Base-by-base conservation (phyloP, 345 rosid species). In the Nasturtium officinale region DNA sequence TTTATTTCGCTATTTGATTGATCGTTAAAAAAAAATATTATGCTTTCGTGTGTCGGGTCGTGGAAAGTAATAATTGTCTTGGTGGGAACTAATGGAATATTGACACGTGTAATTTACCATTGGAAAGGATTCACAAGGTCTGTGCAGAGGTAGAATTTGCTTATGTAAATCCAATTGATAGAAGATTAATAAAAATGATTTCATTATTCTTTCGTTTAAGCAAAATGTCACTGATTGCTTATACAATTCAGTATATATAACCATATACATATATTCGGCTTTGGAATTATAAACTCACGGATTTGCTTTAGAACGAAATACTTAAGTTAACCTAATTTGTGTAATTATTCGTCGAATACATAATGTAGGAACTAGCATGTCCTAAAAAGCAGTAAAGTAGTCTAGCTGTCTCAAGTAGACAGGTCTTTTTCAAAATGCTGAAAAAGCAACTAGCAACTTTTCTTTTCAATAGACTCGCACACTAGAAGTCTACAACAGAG, bases 31-130 rank as follows among this genome's bases (percentile, higher is more conserved):
- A 33, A 17, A 13, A 30, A 38, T 17, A 37, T 47, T 8, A 20
- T 61, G 55, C 6, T 32, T 54, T 54, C 20, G 35, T 26, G 33
- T 62, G 62, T 69, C 57, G 57, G 56, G 54, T 32, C 50, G 64
- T 61, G 33, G 42, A 52, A 51, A 50, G 32, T 74, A 18, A 65
- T 48, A 64, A 66, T 50, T 9, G 55, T 75, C 59, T 43, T 67
- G 32, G 71, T 60, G 32, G 43, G 28, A 55, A 12, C 72, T 52
- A 47, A 5, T 42, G 78, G 40, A 61, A 30, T 61, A 47, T 20
- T 60, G 71, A 63, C 72, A 76, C 63, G 66, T 84, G 67, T 67
- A 52, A 62, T 52, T 37, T 57, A 47, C 45, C 67, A 35, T 65
- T 74, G 64, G 43, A 37, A 25, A 9, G 11, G 21, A 10, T 71